Base-by-base conservation (phyloP, 306 rosid genomes). In the Canavalia ensiformis region DNA sequence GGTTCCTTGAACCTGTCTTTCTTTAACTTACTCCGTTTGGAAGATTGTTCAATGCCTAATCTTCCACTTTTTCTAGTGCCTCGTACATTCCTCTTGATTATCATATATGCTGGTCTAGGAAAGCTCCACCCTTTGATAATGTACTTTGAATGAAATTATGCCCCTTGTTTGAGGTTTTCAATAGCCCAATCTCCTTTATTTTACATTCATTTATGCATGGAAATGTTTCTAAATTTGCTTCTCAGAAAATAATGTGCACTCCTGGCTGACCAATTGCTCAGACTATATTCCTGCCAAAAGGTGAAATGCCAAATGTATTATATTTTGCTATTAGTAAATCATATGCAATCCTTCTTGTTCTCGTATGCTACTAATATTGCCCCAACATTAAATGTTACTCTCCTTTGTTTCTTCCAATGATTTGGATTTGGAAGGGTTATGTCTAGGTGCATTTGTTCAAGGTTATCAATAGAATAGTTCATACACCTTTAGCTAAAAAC, bases 31-130 rank as follows among this genome's bases (percentile, higher is more conserved):
- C 9, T 68, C 18, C 30, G 37, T 58, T 69, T 30, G 52, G 25
- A 34, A 76, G 30, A 42, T 59, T 76, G 35, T 28, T 68, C 55
- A 28, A 44, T 45, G 18, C 44, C 51, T 68, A 68, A 66, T 42
- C 54, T 68, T 68, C 37, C 55, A 45, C 11, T 10, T 25, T 12
- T 12, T 75, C 2, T 37, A 7, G 18, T 59, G 7, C 10, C 34
- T 7, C 7, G 46, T 31, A 31, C 31, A 68, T 45, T 29, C 39
- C 47, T 30, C 57, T 29, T 30, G 46, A 18, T 46, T 67, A 41
- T 57, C 39, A 35, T 37, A 29, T 11, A 69, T 47, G 75, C 58
- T 31, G 7, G 29, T 69, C 12, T 31, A 13, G 6, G 58, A 30
- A 47, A 69, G 42, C 30, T 69, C 11, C 44, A 69, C 4, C 30